Evolutionary conservation across 345 rosid genomes (phyloP), one percentile per base, ranked within the genome.

Genomic region (Populus davidiana): DNA sequence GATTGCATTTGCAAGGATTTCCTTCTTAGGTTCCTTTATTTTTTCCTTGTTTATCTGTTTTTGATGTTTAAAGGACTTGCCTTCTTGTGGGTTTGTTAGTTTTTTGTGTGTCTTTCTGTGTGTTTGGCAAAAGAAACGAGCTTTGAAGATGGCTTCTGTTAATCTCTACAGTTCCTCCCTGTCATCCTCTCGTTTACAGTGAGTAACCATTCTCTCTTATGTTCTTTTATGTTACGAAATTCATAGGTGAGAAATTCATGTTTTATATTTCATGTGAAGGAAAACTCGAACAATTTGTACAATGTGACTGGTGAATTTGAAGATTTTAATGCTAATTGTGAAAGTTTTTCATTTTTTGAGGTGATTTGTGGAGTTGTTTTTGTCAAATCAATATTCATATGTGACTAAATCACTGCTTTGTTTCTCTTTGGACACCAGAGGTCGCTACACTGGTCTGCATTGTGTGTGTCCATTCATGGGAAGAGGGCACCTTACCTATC

Each of bases 171-270:
- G 77, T 54, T 67, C 84, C 54, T 78, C 82, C 3, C 63, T 69
- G 72, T 23, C 63, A 39, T 70, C 43, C 7, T 78, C 80, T n/a
- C 72, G 29, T 75, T 78, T 81, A 12, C 84, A 13, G 86, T 84
- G 71, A 78, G 82, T 71, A 41, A 47, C 44, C 18, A 50, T 17
- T 67, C 33, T 59, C 23, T 35, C 6, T 59, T 8, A 23, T 23
- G 16, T 59, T 23, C 27, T n/a, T 4, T 59, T n/a, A 59, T 10
- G 64, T 0, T n/a, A 33, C 5, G 16, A 25, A 59, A n/a, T n/a
- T n/a, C 10, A 59, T 4, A 23, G 64, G 29, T 59, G 64, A 59
- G 64, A 59, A 59, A 59, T 23, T 59, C 64, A 10, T 59, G 29
- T n/a, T 5, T 25, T 59, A 4, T 21, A 21, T 8, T 8, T 54